Evolutionary conservation across 169 alveolate species (phyloP).

Genomic region (Plasmodium inui): DNA sequence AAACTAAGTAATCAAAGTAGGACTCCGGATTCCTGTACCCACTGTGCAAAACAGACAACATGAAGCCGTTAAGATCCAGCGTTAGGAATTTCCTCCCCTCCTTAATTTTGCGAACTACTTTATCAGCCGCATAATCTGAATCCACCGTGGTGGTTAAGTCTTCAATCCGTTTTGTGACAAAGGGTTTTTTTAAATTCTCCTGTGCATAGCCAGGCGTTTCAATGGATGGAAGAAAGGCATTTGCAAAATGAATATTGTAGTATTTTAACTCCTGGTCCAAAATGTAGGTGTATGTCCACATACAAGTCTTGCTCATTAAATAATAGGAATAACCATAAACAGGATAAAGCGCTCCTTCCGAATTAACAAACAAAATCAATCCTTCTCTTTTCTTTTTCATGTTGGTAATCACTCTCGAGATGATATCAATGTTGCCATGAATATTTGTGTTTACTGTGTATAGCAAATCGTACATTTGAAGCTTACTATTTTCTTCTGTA

Average conservation of each 20-base stretch:
- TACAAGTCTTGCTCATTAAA: conserved; percentile 52
- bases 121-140: conserved; percentile 67
- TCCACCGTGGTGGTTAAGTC: conserved; percentile 22
- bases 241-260: conserved; percentile 35
- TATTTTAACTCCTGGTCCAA: conserved; percentile 65
- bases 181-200: conserved; percentile 60
- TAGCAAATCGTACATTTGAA: conserved; percentile 43
- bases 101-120: conserved; percentile 27
- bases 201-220: conserved; percentile 50
- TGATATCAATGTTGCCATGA: conserved; percentile 44
- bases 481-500: conserved; percentile 38
- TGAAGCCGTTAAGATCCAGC: conserved; percentile 25
- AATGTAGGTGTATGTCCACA: conserved; percentile 66
- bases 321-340: conserved; percentile 61
- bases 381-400: conserved; percentile 61
- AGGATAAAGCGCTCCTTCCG: conserved; percentile 70
- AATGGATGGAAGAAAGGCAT: conserved; percentile 69
- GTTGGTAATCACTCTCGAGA: conserved; percentile 15
- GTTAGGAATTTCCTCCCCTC: conserved; percentile 62
- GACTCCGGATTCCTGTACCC: conserved; percentile 69
- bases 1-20: conserved; percentile 48
- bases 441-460: conserved; percentile 55
- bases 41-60: conserved; percentile 37
- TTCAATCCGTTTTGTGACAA: conserved; percentile 41
- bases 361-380: conserved; percentile 32